Percentiles rank a stretch among this genome's conserved stretches.
Conservation (phyloP, 2,329 filamentous ascomycete genomes). For the Uncinocarpus reesii region DNA sequence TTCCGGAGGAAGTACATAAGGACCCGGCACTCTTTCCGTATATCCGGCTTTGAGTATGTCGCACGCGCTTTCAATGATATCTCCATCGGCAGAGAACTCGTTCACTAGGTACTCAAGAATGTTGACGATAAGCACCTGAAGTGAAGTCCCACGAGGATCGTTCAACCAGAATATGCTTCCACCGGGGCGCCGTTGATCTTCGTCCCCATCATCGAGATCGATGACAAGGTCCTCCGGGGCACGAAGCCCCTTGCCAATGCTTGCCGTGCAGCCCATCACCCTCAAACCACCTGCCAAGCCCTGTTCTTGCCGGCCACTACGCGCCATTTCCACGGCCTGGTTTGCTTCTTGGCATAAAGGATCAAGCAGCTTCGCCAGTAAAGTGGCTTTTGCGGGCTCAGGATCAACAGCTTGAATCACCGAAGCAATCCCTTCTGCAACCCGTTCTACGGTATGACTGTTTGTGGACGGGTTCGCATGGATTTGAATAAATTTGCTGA, state of each 20-base stretch:
- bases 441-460: conserved; percentile 32
- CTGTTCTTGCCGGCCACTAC: conserved; percentile 25
- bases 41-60: conserved; percentile 39
- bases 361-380: conserved; percentile 30
- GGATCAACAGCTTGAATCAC: conserved; percentile 34
- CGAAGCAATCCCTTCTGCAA: conserved; percentile 37
- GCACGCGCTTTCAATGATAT: conserved; percentile 38
- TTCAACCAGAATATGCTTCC: conserved; percentile 32
- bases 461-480: conserved; percentile 30
- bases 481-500: conserved; percentile 34
- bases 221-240: conserved; percentile 30
- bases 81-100: conserved; percentile 32
- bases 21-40: conserved; percentile 33
- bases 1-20: conserved; percentile 36
- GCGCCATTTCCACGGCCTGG: conserved; percentile 26
- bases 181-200: conserved; percentile 23
- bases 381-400: conserved; percentile 33
- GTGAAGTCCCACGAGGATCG: conserved; percentile 23
- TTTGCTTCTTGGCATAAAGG: conserved; percentile 31
- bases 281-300: conserved; percentile 28
- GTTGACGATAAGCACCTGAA: conserved; percentile 32
- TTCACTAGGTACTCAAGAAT: conserved; percentile 33
- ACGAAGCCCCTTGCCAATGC: conserved; percentile 34
- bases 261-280: conserved; percentile 33
- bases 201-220: conserved; percentile 24